A percentile compares a stretch with the other conserved stretches of the same genome.
These are phyloP conservation scores for Blastobotrys aristatus DNA, from an alignment of 1,139 yeast genomes.

Conservation along the genomic window DNA sequence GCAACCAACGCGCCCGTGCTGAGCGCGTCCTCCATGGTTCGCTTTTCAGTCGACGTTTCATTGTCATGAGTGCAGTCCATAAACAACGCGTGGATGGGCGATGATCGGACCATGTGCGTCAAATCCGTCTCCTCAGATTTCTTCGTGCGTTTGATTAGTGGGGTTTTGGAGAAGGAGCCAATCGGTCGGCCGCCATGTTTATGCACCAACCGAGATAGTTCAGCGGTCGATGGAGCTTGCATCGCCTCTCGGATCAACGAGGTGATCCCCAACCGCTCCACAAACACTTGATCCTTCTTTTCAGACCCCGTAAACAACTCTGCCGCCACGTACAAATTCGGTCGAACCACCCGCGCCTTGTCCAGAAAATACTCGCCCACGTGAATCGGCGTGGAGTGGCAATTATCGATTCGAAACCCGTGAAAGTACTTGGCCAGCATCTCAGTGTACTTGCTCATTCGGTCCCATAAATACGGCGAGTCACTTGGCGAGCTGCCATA, in stretches of 20 bases:
- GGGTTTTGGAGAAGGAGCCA: slow-evolving; percentile 58
- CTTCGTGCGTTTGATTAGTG: slow-evolving; percentile 24
- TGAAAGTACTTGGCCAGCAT: slow-evolving; percentile 71
- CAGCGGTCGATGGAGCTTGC: slow-evolving; percentile 91
- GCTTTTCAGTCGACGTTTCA: slow-evolving; percentile 79
- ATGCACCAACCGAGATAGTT: slow-evolving; percentile 80
- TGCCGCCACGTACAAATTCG: slow-evolving; percentile 87
- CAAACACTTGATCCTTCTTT: slow-evolving; percentile 81
- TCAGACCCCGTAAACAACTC: slow-evolving; percentile 93
- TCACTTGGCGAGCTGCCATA: slow-evolving; percentile 75
- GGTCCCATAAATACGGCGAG: slow-evolving; percentile 83
- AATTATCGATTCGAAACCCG: slow-evolving; percentile 91
- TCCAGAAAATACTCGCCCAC: slow-evolving; percentile 88
- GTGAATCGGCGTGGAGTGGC: slow-evolving; percentile 93
- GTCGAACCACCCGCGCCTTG: slow-evolving; percentile 79
- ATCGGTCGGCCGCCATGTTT: slow-evolving; percentile 94
- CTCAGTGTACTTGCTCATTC: slow-evolving; percentile 76
- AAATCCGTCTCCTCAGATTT: slow-evolving; percentile 17
- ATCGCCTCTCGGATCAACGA: slow-evolving; percentile 92
- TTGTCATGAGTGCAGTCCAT: slow-evolving; percentile 99
- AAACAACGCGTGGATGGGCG: slow-evolving; percentile 84
- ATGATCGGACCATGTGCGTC: slow-evolving; percentile 49
- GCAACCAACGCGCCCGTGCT: slow-evolving; percentile 95
- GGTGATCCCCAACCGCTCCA: slow-evolving; percentile 82
- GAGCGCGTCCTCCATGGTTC: slow-evolving; percentile 89